Base-by-base conservation (phyloP, 2,329 filamentous ascomycete genomes). In the Aquanectria penicillioides region DNA sequence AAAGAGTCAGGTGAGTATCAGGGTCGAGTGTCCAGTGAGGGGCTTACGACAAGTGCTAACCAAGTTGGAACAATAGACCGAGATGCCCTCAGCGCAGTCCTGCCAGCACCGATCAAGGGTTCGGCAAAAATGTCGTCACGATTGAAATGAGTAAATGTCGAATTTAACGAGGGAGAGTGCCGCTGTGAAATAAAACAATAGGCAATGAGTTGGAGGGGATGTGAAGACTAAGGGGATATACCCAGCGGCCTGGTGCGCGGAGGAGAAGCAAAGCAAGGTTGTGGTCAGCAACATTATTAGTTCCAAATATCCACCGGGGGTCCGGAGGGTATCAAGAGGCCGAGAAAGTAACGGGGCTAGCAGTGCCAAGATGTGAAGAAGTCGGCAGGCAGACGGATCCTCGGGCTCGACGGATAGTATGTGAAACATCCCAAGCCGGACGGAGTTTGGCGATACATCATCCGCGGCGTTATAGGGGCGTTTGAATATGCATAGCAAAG, bases 1-100 rank as follows among this genome's bases (percentile, higher is more conserved):
- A 89, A 83, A 40, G 90, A 92, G 73, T 80, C 84, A 70, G 90
- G 91, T 93, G 77, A 80, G 89, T 82, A 48, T 22, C 15, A 17
- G 25, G 9, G n/a, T 34, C 12, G 9, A 22, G 23, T 36, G 13
- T n/a, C 13, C 31, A 5, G 31, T 15, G 11, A 9, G 6, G 11
- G 9, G 13, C 17, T 25, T 11, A 18, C 20, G 33, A 26, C n/a
- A 22, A 18, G 43, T 13, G 28, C 41, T 48, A 23, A 73, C 69
- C 34, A 38, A 33, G 36, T 37, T 38, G 28, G 7, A 36, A 33
- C 12, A 38, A 36, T 61, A 87, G 85, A 87, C 67, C 83, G 85
- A 66, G 84, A 87, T 59, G 78, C 78, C 26, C 74, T 88, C 40
- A 75, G 76, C 48, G 71, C 78, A 55, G 81, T 80, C 52, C 77